These are phyloP conservation scores for Arachis hypogaea DNA, from an alignment of 306 rosid species.

Conservation along the genomic window DNA sequence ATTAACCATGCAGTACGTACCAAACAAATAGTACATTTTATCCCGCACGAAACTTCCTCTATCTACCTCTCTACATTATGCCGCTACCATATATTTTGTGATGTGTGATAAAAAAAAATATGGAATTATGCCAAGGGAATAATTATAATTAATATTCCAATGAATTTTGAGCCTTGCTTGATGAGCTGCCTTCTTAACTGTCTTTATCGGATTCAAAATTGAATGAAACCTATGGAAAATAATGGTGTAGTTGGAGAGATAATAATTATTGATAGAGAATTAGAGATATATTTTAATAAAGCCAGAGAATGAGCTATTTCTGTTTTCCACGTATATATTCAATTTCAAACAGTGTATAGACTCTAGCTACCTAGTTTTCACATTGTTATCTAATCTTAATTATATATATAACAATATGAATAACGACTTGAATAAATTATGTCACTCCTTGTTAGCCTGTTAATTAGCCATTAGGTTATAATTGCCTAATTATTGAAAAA, in stretches of 20 bases:
- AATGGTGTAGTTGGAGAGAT: neutral
- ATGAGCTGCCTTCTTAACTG: neutral
- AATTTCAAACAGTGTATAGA: neutral
- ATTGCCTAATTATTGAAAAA: too few species aligned
- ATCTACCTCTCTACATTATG: neutral
- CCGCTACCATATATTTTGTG: conserved; percentile 14
- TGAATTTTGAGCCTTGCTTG: neutral
- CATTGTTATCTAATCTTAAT: too few species aligned
- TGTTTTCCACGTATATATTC: neutral
- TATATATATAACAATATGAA: too few species aligned
- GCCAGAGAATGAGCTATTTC: neutral
- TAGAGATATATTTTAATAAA: neutral
- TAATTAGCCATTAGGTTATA: too few species aligned
- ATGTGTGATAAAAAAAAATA: conserved; percentile 11
- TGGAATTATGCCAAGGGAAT: conserved; percentile 22
- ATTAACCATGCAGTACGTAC: conserved; percentile 16
- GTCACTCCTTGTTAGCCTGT: too few species aligned
- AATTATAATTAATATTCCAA: neutral
- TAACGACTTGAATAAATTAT: too few species aligned
- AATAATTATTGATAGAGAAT: neutral
- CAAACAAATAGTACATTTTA: conserved; percentile 32
- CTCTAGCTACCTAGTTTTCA: too few species aligned
- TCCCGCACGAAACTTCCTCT: conserved; percentile 48
- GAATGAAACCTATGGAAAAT: neutral
- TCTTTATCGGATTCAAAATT: neutral